These are phyloP conservation scores for Cadophora malorum DNA, from an alignment of 2,329 filamentous ascomycete genomes.

Conservation along the genomic window DNA sequence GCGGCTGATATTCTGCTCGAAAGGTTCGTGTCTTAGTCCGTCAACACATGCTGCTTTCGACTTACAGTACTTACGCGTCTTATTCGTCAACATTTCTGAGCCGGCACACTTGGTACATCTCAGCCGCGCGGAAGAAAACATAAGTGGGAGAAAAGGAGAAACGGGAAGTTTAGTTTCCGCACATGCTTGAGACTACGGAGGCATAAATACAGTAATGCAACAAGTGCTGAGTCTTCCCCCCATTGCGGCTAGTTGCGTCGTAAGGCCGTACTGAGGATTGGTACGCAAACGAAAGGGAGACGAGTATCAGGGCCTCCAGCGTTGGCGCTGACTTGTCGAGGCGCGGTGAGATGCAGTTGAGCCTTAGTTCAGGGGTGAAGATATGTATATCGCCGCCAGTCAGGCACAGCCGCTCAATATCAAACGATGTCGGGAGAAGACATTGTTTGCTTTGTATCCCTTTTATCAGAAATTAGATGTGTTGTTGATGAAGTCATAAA, in stretches of 20 bases:
- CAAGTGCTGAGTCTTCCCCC: not conserved
- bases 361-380: constrained; percentile 10
- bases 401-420: constrained; percentile 2
- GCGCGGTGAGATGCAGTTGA: not conserved
- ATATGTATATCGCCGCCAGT: constrained; percentile 1
- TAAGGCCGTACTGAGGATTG: not conserved
- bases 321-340: not conserved
- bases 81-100: not conserved
- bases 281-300: not conserved
- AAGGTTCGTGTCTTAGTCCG: not conserved
- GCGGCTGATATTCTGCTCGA: not conserved
- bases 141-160: not conserved
- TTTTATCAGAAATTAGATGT: constrained; percentile 9
- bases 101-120: constrained; percentile 4
- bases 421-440: constrained; percentile 13
- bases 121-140: constrained; percentile 1
- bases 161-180: constrained; percentile 1
- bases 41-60: not conserved
- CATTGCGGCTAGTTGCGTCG: constrained; percentile 16
- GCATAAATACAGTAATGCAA: not conserved
- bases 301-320: not conserved
- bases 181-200: not conserved
- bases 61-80: not conserved
- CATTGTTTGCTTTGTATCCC: constrained; percentile 13
- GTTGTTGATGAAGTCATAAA: not conserved